Evolutionary conservation across 192 early-diverging fungal species (phyloP).

Genomic region (Coemansia asiatica): DNA sequence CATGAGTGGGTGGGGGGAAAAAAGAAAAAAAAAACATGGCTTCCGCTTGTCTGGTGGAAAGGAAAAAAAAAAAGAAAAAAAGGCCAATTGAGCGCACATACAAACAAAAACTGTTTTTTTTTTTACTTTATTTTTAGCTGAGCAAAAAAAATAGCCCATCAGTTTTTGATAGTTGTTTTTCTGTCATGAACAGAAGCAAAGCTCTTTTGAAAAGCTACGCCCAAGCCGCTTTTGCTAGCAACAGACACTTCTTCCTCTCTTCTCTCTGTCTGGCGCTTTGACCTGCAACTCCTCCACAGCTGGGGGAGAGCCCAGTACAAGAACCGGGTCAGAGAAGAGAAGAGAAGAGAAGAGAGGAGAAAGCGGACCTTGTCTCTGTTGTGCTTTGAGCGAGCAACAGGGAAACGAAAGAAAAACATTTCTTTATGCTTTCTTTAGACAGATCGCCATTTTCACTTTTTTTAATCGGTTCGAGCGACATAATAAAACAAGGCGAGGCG

Average conservation of each 20-base stretch:
- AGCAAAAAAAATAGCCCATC: background rate
- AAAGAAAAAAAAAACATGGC: background rate
- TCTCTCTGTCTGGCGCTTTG: no score
- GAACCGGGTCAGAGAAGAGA: background rate
- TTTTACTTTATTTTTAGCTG: constrained; percentile 5
- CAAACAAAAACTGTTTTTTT: constrained; percentile 2
- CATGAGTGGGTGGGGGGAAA: background rate
- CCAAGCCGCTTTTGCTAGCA: no score
- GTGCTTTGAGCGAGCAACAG: no score
- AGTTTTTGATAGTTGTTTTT: no score
- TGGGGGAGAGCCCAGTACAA: background rate
- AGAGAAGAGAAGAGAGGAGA: background rate
- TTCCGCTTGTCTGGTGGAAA: background rate
- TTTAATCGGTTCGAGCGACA: background rate
- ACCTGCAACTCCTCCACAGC: no score
- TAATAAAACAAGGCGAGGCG: background rate
- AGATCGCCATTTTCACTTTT: no score
- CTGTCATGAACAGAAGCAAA: no score
- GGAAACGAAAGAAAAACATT: no score
- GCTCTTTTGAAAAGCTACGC: no score
- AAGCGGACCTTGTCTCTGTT: no score
- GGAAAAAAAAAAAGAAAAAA: constrained; percentile 6
- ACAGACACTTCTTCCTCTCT: no score
- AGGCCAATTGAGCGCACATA: constrained; percentile 9
- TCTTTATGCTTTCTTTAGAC: no score